Conservation (phyloP, 176 grass and related monocot genomes). For the Pontederia crassipes region DNA sequence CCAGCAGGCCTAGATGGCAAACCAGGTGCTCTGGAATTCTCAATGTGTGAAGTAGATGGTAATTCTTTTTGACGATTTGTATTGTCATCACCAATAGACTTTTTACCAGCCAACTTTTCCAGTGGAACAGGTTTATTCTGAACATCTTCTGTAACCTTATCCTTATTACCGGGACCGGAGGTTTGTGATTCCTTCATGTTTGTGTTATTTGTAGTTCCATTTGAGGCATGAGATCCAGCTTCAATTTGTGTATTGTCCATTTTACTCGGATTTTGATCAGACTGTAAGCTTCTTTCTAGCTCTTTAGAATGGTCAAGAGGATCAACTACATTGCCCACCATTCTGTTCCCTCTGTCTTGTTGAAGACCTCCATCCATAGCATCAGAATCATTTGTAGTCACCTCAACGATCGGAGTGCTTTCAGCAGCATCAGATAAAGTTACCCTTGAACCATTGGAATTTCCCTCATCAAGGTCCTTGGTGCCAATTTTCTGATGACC, state of each 20-base stretch:
- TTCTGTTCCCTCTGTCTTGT: background rate
- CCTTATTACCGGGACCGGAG: too few relatives aligned
- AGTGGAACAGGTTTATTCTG: constrained; percentile 24
- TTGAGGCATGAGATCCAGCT: background rate
- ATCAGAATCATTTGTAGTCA: background rate
- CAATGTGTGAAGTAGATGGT: constrained; percentile 9
- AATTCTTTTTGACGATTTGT: constrained; percentile 23
- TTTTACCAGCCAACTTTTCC: constrained; percentile 43
- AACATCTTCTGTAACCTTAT: background rate
- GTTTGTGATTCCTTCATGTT: too few relatives aligned
- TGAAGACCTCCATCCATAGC: background rate
- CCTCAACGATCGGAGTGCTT: too few relatives aligned
- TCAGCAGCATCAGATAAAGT: too few relatives aligned
- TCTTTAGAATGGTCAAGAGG: background rate
- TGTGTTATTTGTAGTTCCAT: background rate
- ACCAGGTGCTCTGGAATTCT: constrained; percentile 20
- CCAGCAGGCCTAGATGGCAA: constrained; percentile 53
- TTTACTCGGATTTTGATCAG: background rate
- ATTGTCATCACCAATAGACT: constrained; percentile 39
- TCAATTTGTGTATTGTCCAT: background rate
- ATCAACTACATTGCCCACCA: background rate
- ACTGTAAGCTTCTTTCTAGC: background rate
- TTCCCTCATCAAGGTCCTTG: too few relatives aligned
- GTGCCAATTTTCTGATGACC: background rate
- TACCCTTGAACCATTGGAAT: too few relatives aligned